Conservation (phyloP, 2,329 filamentous ascomycete species). For the Teratosphaeria zuluensis region DNA sequence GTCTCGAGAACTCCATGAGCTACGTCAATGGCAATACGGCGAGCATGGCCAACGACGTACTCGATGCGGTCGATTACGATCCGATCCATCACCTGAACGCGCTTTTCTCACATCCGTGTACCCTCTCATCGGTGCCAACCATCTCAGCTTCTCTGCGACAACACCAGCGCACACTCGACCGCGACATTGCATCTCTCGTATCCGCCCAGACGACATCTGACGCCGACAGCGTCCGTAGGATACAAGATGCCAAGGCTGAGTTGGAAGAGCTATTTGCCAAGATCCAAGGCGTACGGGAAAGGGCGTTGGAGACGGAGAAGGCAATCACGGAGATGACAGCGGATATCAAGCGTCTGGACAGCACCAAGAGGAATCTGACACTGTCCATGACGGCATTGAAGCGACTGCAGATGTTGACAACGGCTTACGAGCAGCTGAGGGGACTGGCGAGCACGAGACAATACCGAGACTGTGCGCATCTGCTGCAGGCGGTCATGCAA, state of each 20-base stretch:
- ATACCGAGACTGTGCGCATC: constrained; percentile 87
- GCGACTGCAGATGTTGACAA: constrained; percentile 94
- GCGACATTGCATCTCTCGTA: constrained; percentile 63
- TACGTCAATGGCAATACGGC: background rate
- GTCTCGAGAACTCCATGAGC: too few relatives aligned
- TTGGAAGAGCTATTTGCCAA: constrained; percentile 84
- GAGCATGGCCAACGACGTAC: background rate
- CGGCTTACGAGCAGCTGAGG: constrained; percentile 92
- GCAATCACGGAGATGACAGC: constrained; percentile 98
- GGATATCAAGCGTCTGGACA: constrained; percentile 94
- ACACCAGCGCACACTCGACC: constrained; percentile 74
- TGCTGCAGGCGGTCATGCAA: constrained; percentile 90
- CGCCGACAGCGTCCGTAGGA: constrained; percentile 78
- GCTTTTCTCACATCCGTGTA: constrained; percentile 82
- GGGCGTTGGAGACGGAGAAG: constrained; percentile 85
- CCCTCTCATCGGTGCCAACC: constrained; percentile 64
- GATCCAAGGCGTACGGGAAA: constrained; percentile 83
- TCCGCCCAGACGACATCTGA: constrained; percentile 73
- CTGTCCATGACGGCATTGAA: constrained; percentile 97
- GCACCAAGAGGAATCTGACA: constrained; percentile 92
- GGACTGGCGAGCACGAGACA: constrained; percentile 76
- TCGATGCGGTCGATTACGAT: constrained; percentile 64
- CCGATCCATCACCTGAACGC: constrained; percentile 87
- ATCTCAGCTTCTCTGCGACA: constrained; percentile 64
- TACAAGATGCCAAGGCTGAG: constrained; percentile 83